These are phyloP conservation scores for Pseudopithomyces maydicus DNA, from an alignment of 2,329 filamentous ascomycete species.

Conservation along the genomic window DNA sequence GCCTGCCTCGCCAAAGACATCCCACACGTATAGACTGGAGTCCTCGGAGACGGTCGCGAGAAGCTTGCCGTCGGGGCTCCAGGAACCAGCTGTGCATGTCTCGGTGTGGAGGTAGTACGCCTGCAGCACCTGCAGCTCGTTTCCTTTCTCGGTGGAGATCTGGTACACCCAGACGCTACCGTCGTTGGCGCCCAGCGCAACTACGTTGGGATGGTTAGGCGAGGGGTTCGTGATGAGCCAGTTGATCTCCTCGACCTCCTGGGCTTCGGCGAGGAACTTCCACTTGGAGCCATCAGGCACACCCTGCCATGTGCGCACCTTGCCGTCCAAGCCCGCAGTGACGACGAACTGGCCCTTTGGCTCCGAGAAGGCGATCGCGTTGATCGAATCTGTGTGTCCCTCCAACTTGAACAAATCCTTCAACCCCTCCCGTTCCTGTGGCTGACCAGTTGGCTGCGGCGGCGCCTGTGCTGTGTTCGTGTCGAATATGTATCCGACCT, in stretches of 20 bases:
- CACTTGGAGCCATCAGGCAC: constrained; percentile 59
- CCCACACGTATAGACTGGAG: constrained; percentile 87
- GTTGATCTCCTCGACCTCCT: constrained; percentile 94
- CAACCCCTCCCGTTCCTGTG: constrained; percentile 63
- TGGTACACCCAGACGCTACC: constrained; percentile 96
- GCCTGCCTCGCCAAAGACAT: constrained; percentile 81
- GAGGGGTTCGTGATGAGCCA: constrained; percentile 82
- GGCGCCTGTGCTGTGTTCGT: constrained; percentile 67
- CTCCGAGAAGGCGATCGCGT: constrained; percentile 81
- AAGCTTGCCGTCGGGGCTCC: constrained; percentile 85
- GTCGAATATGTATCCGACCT: constrained; percentile 87
- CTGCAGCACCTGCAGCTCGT: constrained; percentile 80
- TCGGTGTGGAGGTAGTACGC: constrained; percentile 90
- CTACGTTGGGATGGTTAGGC: constrained; percentile 72
- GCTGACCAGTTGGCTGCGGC: constrained; percentile 59
- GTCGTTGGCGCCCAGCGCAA: constrained; percentile 87
- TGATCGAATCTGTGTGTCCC: constrained; percentile 92
- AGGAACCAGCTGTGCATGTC: constrained; percentile 85
- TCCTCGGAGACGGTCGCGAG: constrained; percentile 91
- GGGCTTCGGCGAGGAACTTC: constrained; percentile 74
- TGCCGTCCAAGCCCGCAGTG: constrained; percentile 87
- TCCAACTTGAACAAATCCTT: constrained; percentile 74
- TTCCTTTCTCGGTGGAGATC: constrained; percentile 67
- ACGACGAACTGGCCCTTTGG: constrained; percentile 82
- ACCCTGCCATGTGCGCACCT: constrained; percentile 71